A percentile compares a stretch with the other conserved stretches of the same genome.
phyloP scores from a whole-genome alignment of 2,329 filamentous ascomycete species.

The Lecanoromycetidae sp. region DNA sequence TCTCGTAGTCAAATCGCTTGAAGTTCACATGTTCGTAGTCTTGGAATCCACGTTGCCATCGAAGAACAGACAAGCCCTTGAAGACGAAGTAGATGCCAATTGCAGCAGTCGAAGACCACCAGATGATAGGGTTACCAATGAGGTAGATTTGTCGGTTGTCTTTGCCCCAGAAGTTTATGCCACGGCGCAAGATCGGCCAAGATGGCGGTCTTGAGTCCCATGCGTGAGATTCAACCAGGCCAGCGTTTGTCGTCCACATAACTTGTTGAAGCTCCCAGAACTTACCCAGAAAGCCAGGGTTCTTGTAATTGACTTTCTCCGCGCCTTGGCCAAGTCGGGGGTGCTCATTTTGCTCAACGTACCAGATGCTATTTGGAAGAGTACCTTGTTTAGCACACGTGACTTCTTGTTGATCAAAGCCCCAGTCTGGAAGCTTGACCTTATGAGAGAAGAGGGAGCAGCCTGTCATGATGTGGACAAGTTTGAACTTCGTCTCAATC shows the following conservation, averaged over 20 bases:
- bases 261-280: conserved; percentile 96
- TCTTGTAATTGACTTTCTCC: conserved; percentile 91
- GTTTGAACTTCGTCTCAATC: conserved; percentile 91
- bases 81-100: conserved; percentile 67
- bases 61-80: conserved; percentile 75
- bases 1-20: conserved; percentile 96
- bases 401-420: conserved; percentile 97
- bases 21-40: conserved; percentile 75
- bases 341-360: conserved; percentile 82
- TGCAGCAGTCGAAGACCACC: conserved; percentile 77
- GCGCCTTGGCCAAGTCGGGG: conserved; percentile 60
- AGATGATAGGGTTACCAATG: conserved; percentile 85
- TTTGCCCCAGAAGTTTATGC: conserved; percentile 99
- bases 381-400: conserved; percentile 87
- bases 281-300: conserved; percentile 92
- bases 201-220: conserved; percentile 94
- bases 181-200: conserved; percentile 83
- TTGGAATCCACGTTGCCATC: conserved; percentile 86
- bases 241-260: conserved; percentile 98
- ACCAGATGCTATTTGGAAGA: conserved; percentile 94
- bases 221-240: conserved; percentile 87
- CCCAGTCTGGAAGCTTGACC: conserved; percentile 97
- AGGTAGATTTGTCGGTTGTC: conserved; percentile 92
- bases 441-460: conserved; percentile 97
- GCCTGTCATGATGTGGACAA: conserved; percentile 92